Evolutionary conservation across 768 basidiomycete species (phyloP), one percentile per base, ranked within the genome.

Genomic region (Rhizopogon sp.): DNA sequence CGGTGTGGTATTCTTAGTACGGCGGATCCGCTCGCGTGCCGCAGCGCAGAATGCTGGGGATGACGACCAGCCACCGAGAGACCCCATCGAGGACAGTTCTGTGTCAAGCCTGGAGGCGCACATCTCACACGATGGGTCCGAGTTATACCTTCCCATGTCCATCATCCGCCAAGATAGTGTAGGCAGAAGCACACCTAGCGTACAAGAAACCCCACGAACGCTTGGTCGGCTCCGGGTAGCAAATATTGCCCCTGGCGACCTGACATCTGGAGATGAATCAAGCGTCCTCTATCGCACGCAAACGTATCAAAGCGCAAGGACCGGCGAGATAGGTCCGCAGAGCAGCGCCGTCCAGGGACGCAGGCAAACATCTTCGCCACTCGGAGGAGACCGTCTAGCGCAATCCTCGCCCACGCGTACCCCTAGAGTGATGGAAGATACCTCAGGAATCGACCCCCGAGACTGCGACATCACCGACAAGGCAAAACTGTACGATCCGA

Each of bases 171-270:
- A 55, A 52, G 52, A 42, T 41, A 60, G 62, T 73, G 39, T 57
- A 25, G 35, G 11, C 0, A 37, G 9, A 50, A 57, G 35, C 42
- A 66, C 35, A 60, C 62, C 43, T 50, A 61, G 41, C 52, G 68
- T 69, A 10, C 69, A 67, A 52, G 63, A 68, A 41, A 73, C 67
- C 51, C 61, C 61, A 35, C 62, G 62, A 39, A 72, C 75, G 3
- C 69, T 82, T 0, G 79, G 80, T 4, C 70, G 66, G 11, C 70
- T 82, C 16, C 75, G 72, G 44, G 74, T 83, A 45, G 69, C 78
- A 28, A 83, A 83, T 60, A 67, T 75, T 51, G 63, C 71, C 2
- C 76, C 79, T 7, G 81, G 77, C 6, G 80, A 82, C 49, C 52
- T 71, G 43, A 67, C 69, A 3, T 72, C 74, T 28, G 69, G 66